Evolutionary conservation across 2,329 filamentous ascomycete genomes (phyloP).

Genomic region (Echinosphaeria canescens): DNA sequence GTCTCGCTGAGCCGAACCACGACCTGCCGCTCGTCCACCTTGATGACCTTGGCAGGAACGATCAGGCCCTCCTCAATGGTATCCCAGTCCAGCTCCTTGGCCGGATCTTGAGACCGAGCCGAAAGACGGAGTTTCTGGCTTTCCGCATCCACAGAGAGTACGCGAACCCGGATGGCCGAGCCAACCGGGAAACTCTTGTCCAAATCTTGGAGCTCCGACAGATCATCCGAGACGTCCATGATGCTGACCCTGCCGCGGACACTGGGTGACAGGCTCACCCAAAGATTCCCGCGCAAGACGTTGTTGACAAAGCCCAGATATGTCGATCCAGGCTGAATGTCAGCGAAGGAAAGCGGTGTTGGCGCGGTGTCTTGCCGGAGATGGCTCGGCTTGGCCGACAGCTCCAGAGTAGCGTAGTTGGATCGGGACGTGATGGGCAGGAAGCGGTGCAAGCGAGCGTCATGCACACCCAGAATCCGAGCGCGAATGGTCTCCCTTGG

Average conservation of each 20-base stretch:
- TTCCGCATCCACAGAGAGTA: constrained; percentile 49
- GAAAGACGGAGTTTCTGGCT: constrained; percentile 68
- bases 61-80: constrained; percentile 62
- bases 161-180: constrained; percentile 65
- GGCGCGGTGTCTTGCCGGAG: constrained; percentile 19
- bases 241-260: constrained; percentile 67
- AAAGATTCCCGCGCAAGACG: constrained; percentile 54
- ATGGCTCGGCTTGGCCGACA: constrained; percentile 59
- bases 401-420: constrained; percentile 65
- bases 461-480: constrained; percentile 68
- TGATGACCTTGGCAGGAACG: constrained; percentile 65
- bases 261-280: constrained; percentile 79
- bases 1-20: constrained; percentile 68
- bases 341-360: constrained; percentile 42
- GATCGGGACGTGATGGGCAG: constrained; percentile 75
- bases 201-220: constrained; percentile 57
- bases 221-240: constrained; percentile 72
- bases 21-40: constrained; percentile 63
- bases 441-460: constrained; percentile 78
- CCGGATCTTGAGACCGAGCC: constrained; percentile 40
- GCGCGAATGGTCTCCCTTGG: constrained; percentile 50
- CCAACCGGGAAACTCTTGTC: constrained; percentile 69
- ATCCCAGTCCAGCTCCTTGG: constrained; percentile 40
- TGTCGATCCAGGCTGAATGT: constrained; percentile 48
- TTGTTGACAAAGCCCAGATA: constrained; percentile 87